These are phyloP conservation scores for Petunia secreta DNA, from an alignment of 257 asterid species.

Conservation along the genomic window DNA sequence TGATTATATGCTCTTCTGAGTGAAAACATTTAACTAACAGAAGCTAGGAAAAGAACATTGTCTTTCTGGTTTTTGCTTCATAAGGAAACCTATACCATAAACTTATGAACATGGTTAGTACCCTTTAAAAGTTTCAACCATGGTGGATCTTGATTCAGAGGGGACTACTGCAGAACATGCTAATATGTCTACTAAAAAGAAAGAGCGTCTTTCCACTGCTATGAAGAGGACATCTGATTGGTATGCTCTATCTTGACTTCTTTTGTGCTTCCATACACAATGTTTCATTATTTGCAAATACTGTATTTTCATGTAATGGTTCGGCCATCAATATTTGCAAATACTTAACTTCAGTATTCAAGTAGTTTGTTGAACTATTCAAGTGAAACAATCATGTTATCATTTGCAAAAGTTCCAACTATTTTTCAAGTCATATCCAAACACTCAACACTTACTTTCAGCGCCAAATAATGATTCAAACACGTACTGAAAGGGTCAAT, in stretches of 20 bases:
- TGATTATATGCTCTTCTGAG: neutral
- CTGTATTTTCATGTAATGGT: neutral
- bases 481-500: neutral
- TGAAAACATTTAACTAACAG: neutral
- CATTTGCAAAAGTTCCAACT: neutral
- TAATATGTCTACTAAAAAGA: constrained; percentile 60
- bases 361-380: too few species aligned
- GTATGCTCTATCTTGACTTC: constrained; percentile 38
- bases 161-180: constrained; percentile 20
- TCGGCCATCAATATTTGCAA: too few species aligned
- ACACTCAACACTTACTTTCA: too few species aligned
- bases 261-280: neutral
- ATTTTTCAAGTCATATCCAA: neutral
- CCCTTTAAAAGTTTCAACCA: neutral
- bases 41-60: constrained; percentile 22
- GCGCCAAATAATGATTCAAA: too few species aligned
- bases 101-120: constrained; percentile 19
- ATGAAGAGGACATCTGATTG: constrained; percentile 90
- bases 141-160: constrained; percentile 43
- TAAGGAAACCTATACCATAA: neutral
- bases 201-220: constrained; percentile 70
- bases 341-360: too few species aligned
- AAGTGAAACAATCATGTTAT: too few species aligned
- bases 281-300: neutral
- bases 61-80: constrained; percentile 17